A percentile compares a stretch with the other conserved stretches of the same genome.
These are phyloP conservation scores for Chaetomium sp. DNA, from an alignment of 2,329 filamentous ascomycete genomes.

Conservation along the genomic window DNA sequence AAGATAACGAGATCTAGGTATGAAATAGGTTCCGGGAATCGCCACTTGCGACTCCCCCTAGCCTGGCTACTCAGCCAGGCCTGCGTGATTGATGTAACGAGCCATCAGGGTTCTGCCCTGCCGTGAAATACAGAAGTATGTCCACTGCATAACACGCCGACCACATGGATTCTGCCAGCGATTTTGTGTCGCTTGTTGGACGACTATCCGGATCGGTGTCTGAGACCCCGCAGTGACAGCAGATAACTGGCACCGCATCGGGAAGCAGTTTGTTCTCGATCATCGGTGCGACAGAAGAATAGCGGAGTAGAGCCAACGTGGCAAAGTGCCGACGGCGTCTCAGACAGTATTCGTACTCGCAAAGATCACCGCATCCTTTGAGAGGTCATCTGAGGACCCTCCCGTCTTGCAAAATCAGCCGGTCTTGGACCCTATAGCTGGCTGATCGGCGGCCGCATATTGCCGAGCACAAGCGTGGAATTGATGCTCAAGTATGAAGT, in stretches of 20 bases:
- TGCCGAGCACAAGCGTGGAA: neutral
- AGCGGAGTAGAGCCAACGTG: neutral
- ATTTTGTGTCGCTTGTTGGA: neutral
- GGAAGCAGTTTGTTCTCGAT: neutral
- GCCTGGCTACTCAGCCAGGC: no score
- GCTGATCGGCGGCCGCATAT: constrained; percentile 1
- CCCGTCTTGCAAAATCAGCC: neutral
- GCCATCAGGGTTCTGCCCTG: neutral
- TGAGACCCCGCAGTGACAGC: neutral
- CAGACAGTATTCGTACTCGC: neutral
- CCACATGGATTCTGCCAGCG: neutral
- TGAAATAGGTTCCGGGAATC: neutral
- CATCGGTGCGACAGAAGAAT: constrained; percentile 6
- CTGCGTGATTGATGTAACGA: neutral
- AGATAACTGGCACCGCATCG: neutral
- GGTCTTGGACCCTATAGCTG: neutral
- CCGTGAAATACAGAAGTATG: neutral
- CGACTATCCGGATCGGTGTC: neutral
- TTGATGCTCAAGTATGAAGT: neutral
- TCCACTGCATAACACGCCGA: neutral
- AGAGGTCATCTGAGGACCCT: neutral
- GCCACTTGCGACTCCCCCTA: neutral
- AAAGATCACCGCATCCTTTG: neutral
- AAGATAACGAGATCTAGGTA: neutral
- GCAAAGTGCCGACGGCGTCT: neutral